Evolutionary conservation across 73 alveolate genomes (phyloP).

Genomic region (Tetrahymena thermophila): DNA sequence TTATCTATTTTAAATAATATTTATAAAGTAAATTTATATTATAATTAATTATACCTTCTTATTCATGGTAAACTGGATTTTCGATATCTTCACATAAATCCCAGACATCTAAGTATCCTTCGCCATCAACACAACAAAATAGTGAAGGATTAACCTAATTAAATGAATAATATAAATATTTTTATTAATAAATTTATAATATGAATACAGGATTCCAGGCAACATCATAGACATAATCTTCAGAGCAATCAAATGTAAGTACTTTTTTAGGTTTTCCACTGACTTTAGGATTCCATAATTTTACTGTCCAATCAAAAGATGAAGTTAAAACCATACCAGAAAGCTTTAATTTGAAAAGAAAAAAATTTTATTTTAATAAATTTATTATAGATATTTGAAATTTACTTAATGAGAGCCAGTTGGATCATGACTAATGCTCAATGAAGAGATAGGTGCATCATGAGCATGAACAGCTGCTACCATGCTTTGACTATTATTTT

Average conservation of each 20-base stretch:
- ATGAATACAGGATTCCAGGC: conserved; percentile 80
- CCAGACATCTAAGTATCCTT: conserved; percentile 87
- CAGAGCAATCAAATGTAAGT: conserved; percentile 66
- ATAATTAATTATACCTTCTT: neutral
- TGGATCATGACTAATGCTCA: conserved; percentile 65
- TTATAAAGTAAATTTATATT: neutral
- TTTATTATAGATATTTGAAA: conserved; percentile 30
- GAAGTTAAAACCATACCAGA: conserved; percentile 49
- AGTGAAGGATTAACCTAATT: conserved; percentile 60
- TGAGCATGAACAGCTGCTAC: conserved; percentile 53
- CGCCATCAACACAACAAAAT: conserved; percentile 85
- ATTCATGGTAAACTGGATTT: conserved; percentile 47
- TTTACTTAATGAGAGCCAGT: conserved; percentile 40
- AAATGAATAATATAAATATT: neutral
- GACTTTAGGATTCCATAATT: conserved; percentile 78
- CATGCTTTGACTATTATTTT: conserved; percentile 45
- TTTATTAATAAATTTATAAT: neutral
- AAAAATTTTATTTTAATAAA: neutral
- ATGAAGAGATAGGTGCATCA: conserved; percentile 68
- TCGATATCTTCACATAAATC: conserved; percentile 83
- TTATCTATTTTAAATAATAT: conserved; percentile 56
- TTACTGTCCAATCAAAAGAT: conserved; percentile 90
- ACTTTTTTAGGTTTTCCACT: conserved; percentile 51
- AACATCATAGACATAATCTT: conserved; percentile 83
- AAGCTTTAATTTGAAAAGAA: conserved; percentile 47